Evolutionary conservation across 768 basidiomycete species (phyloP), one percentile per base, ranked within the genome.

Genomic region (Leucocoprinus leucothites): DNA sequence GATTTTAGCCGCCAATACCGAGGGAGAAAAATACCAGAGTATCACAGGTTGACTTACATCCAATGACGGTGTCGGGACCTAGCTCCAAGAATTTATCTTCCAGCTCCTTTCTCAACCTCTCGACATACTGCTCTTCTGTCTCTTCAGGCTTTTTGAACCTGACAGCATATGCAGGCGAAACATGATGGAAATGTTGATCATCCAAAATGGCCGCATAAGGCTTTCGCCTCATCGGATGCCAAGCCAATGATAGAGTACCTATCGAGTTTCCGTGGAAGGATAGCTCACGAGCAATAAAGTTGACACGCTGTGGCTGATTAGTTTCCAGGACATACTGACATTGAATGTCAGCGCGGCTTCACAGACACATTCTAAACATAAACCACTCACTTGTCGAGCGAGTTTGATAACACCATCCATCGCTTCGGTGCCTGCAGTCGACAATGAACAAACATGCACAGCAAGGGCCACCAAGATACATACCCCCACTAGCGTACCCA

Each of bases 221-320:
- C 11, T 72, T 78, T 38, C 90, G 85, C 13, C 91, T 82, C 46
- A 68, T 61, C 3, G 87, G 84, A 61, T 93, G 85, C 59, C 82
- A 74, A 2, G 82, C 82, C 18, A 92, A 71, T 14, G 86, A 81
- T 19, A 94, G 71, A 0, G 88, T 87, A 34, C 75, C 78, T 24
- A 92, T 62, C 2, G 90, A 90, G 65, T 93, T 94, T 1, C 93
- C 94, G 65, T 95, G 93, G 71, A 84, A 96, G 2, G 89, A 90
- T 34, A 92, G 71, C 28, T 85, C 67, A 9, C 91, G 80, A 24
- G 81, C 90, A 60, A 96, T 92, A 64, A 87, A 93, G 61, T 92
- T 88, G 53, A 60, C 83, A 51, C 93, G 82, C 61, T 87, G 69
- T 0, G 80, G 74, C 66, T 94, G 88, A 2, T 82, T 82, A 0